These are phyloP conservation scores for Thinopyrum elongatum DNA, from an alignment of 176 grass and related monocot genomes.

Conservation along the genomic window DNA sequence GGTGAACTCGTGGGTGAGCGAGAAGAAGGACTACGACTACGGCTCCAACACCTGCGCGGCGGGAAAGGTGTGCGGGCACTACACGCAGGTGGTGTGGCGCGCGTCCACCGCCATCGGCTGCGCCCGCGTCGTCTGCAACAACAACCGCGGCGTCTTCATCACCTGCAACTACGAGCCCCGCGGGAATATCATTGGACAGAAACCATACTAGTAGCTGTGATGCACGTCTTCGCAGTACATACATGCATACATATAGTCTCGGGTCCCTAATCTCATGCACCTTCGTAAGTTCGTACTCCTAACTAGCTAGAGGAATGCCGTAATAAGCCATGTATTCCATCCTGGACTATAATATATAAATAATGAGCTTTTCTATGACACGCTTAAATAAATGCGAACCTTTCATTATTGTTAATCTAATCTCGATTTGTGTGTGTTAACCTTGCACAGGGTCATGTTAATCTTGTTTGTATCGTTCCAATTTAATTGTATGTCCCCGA, in stretches of 20 bases:
- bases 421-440: too few species aligned
- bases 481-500: too few species aligned
- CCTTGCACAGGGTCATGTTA: too few species aligned
- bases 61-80: conserved; percentile 38
- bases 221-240: neutral
- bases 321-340: neutral
- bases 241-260: neutral
- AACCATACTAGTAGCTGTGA: neutral
- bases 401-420: too few species aligned
- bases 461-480: too few species aligned
- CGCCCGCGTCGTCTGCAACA: neutral
- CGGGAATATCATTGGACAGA: neutral
- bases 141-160: neutral
- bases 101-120: neutral
- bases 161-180: neutral
- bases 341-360: neutral
- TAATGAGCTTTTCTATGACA: neutral
- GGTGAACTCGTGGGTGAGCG: conserved; percentile 13
- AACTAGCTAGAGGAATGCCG: neutral
- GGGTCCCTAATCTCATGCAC: neutral
- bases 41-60: conserved; percentile 12
- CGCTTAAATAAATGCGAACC: too few species aligned
- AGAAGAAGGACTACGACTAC: conserved; percentile 41
- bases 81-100: conserved; percentile 50
- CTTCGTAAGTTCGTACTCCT: neutral